A percentile compares a stretch with the other conserved stretches of the same genome.
Evolutionary conservation across 768 basidiomycete species (phyloP).

Genomic region (Boletus rex-veris): DNA sequence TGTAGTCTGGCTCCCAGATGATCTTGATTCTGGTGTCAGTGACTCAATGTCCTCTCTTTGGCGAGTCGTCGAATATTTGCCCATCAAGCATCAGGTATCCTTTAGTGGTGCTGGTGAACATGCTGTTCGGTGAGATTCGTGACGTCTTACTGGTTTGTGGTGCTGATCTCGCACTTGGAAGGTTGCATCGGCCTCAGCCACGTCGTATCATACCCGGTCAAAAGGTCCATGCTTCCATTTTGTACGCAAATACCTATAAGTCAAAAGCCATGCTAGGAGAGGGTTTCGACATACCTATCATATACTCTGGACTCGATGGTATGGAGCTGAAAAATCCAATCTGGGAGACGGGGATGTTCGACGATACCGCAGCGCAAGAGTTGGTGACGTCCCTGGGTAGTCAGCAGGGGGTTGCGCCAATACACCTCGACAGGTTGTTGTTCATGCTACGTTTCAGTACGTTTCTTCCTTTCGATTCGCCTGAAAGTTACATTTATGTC

Average conservation of each 20-base stretch:
- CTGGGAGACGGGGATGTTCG: constrained; percentile 24
- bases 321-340: constrained; percentile 3
- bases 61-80: constrained; percentile 17
- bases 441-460: constrained; percentile 23
- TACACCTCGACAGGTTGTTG: constrained; percentile 6
- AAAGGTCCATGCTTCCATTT: constrained; percentile 25
- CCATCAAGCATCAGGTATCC: constrained; percentile 23
- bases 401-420: constrained; percentile 6
- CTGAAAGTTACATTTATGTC: background rate
- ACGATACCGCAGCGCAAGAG: constrained; percentile 12
- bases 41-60: constrained; percentile 19
- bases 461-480: background rate
- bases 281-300: constrained; percentile 22
- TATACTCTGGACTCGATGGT: background rate
- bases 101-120: constrained; percentile 18
- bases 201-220: constrained; percentile 29
- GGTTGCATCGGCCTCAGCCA: constrained; percentile 16
- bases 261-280: constrained; percentile 18
- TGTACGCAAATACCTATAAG: constrained; percentile 20
- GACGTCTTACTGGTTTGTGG: background rate
- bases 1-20: constrained; percentile 28
- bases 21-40: constrained; percentile 20
- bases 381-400: constrained; percentile 8
- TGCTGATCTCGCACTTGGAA: constrained; percentile 1
- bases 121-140: constrained; percentile 12